Conservation (phyloP, 345 rosid genomes). For the Aquilaria sinensis region DNA sequence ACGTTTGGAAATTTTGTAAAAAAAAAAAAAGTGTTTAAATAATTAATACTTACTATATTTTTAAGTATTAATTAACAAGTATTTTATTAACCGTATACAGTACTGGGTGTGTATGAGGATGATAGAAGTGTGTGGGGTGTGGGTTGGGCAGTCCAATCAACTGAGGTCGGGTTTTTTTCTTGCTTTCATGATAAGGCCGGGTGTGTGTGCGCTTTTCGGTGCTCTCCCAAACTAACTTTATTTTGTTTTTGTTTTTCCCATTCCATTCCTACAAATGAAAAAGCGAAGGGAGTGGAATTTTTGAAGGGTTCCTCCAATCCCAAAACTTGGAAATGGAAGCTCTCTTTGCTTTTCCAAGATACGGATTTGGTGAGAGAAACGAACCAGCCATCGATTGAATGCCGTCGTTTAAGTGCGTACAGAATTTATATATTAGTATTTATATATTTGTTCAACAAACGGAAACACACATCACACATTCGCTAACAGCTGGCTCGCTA, state of each 20-base stretch:
- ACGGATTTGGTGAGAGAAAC: conserved; percentile 25
- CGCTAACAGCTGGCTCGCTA: too few species aligned
- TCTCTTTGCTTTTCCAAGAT: conserved; percentile 37
- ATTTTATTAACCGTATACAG: background rate
- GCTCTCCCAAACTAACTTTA: conserved; percentile 44
- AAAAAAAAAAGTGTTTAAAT: too few species aligned
- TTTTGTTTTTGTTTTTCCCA: conserved; percentile 16
- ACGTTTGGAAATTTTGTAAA: too few species aligned
- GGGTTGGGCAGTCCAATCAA: conserved; percentile 62
- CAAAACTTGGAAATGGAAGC: conserved; percentile 55
- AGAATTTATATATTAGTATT: background rate
- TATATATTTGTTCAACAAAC: too few species aligned
- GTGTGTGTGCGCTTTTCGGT: conserved; percentile 88
- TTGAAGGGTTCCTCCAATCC: conserved; percentile 64
- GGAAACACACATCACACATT: too few species aligned
- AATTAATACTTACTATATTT: too few species aligned
- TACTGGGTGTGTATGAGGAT: conserved; percentile 18
- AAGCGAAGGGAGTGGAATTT: conserved; percentile 24
- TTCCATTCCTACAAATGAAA: conserved; percentile 1
- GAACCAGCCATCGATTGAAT: conserved; percentile 15
- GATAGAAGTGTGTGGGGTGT: conserved; percentile 44
- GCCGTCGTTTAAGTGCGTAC: conserved; percentile 28
- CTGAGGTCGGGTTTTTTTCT: conserved; percentile 33
- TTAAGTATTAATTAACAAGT: too few species aligned
- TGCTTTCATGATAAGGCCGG: conserved; percentile 69